A percentile compares a stretch with the other conserved stretches of the same genome.
phyloP scores from a whole-genome alignment of 768 basidiomycete species.

The Roridomyces roridus region DNA sequence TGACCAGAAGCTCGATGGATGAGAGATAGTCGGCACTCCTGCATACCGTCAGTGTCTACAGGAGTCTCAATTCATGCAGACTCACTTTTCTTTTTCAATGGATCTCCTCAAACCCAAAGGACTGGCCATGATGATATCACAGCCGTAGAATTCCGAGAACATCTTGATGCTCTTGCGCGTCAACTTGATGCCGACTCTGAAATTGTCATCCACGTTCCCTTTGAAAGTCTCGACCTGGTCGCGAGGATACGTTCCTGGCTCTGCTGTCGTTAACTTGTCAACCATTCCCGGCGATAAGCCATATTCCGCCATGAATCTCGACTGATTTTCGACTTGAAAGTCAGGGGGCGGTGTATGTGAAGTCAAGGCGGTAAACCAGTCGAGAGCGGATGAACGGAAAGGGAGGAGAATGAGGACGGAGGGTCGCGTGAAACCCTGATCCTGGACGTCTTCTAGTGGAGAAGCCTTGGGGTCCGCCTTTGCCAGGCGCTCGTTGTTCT shows the following conservation, averaged over 20 bases:
- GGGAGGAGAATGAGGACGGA: constrained; percentile 92
- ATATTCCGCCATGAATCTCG: constrained; percentile 85
- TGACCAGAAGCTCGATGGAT: constrained; percentile 89
- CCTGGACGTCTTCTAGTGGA: constrained; percentile 80
- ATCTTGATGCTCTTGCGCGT: constrained; percentile 92
- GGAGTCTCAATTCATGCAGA: constrained; percentile 10
- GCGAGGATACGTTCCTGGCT: constrained; percentile 76
- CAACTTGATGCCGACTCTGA: constrained; percentile 90
- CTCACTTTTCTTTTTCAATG: constrained; percentile 93
- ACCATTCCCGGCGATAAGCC: constrained; percentile 76
- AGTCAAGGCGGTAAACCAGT: constrained; percentile 83
- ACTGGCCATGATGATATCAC: constrained; percentile 92
- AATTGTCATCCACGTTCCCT: constrained; percentile 97
- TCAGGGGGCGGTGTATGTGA: constrained; percentile 72
- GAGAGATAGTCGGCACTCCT: constrained; percentile 91
- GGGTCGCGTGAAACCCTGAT: constrained; percentile 98
- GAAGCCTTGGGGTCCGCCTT: constrained; percentile 60
- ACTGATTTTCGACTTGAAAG: constrained; percentile 88
- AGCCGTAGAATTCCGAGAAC: constrained; percentile 89
- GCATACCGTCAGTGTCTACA: not conserved
- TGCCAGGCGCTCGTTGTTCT: constrained; percentile 93
- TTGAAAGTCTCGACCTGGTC: constrained; percentile 95
- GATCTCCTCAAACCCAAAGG: constrained; percentile 90
- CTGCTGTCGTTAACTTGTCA: constrained; percentile 81
- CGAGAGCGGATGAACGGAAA: constrained; percentile 86